phyloP scores from a whole-genome alignment of 2,329 filamentous ascomycete genomes.

The Alternaria sp. region DNA sequence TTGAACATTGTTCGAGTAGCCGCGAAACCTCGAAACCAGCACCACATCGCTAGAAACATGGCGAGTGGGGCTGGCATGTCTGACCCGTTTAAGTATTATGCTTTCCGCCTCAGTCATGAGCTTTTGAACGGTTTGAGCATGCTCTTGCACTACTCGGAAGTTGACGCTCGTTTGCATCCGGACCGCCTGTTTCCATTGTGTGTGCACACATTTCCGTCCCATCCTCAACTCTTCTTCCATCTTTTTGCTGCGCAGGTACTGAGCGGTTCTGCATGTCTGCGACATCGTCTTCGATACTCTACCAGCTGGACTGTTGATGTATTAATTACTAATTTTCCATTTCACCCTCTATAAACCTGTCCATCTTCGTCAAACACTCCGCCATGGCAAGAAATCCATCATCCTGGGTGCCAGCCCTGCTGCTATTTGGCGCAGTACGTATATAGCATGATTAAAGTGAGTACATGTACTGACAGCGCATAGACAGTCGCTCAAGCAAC shows the following conservation, averaged over 20 bases:
- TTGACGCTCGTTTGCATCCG: constrained; percentile 40
- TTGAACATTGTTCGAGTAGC: constrained; percentile 36
- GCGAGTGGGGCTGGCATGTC: constrained; percentile 30
- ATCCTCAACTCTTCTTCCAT: constrained; percentile 33
- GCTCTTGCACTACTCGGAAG: constrained; percentile 35
- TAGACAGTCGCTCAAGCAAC: constrained; percentile 40
- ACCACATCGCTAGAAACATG: constrained; percentile 44
- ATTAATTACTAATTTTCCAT: constrained; percentile 41
- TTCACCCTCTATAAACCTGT: neutral
- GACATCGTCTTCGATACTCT: constrained; percentile 34
- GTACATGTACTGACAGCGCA: constrained; percentile 27
- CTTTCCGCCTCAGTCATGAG: constrained; percentile 37
- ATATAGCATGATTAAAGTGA: neutral
- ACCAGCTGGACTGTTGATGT: constrained; percentile 51
- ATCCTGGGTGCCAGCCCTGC: constrained; percentile 36
- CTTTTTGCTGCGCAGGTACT: constrained; percentile 49
- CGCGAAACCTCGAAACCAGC: constrained; percentile 41
- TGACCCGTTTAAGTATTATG: constrained; percentile 39
- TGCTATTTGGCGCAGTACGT: constrained; percentile 46
- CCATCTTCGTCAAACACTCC: constrained; percentile 5
- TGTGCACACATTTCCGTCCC: constrained; percentile 28
- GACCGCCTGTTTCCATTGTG: constrained; percentile 28
- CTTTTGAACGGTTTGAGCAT: constrained; percentile 45
- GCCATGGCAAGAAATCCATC: constrained; percentile 45
- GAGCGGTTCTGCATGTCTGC: constrained; percentile 48